Evolutionary conservation across 306 rosid genomes (phyloP).

Genomic region (Sicyos edulis): DNA sequence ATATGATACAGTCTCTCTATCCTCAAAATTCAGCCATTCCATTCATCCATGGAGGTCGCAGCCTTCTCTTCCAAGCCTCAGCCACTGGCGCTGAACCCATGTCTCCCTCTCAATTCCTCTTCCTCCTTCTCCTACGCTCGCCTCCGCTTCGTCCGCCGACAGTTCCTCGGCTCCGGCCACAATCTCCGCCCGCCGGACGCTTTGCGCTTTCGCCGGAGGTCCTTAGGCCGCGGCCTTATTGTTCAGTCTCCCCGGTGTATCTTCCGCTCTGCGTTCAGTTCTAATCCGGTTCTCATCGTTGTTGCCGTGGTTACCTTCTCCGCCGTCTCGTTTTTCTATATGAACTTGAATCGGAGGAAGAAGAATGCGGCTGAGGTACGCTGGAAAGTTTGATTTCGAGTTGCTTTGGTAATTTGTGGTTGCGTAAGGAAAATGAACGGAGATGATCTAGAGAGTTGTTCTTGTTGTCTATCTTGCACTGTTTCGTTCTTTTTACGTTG

Average conservation of each 20-base stretch:
- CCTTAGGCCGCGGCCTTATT: constrained; percentile 14
- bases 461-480: background rate
- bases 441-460: background rate
- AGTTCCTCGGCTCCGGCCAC: constrained; percentile 51
- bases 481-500: background rate
- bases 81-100: constrained; percentile 33
- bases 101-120: constrained; percentile 22
- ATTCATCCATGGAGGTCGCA: constrained; percentile 48
- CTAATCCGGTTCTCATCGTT: constrained; percentile 42
- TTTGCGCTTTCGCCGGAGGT: constrained; percentile 35
- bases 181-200: constrained; percentile 40
- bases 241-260: constrained; percentile 45
- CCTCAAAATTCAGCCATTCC: constrained; percentile 21
- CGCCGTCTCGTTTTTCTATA: constrained; percentile 52
- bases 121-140: constrained; percentile 29
- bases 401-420: background rate
- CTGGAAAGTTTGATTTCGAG: background rate
- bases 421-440: background rate
- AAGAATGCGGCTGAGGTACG: constrained; percentile 45
- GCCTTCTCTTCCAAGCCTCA: constrained; percentile 46
- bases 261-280: constrained; percentile 46
- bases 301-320: constrained; percentile 60
- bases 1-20: constrained; percentile 27
- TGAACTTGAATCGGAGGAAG: constrained; percentile 37
- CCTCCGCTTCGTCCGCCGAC: constrained; percentile 39